Evolutionary conservation across 495 filamentous ascomycete genomes (phyloP).

Genomic region (Cercophora sp.): DNA sequence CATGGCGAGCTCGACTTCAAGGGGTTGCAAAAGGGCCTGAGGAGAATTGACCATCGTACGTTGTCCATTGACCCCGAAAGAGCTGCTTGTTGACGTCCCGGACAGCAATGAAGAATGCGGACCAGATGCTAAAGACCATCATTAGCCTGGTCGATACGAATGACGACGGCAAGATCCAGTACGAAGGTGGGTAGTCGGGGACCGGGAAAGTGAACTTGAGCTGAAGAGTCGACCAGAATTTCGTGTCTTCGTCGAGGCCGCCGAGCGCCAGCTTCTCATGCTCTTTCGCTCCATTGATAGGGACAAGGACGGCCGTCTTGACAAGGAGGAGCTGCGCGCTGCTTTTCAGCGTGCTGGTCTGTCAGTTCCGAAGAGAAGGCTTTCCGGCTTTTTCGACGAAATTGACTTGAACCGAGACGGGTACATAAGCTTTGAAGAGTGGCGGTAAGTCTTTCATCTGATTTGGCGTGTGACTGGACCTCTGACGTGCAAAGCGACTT

Average conservation of each 20-base stretch:
- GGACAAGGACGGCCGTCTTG: constrained; percentile 81
- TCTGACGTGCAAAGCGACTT: constrained; percentile 65
- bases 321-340: constrained; percentile 72
- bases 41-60: constrained; percentile 90
- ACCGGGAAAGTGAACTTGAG: too few species aligned
- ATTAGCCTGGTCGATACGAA: constrained; percentile 77
- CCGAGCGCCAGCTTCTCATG: constrained; percentile 73
- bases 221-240: too few species aligned
- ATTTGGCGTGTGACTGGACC: neutral
- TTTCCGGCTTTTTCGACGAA: constrained; percentile 82
- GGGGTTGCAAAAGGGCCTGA: constrained; percentile 77
- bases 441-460: constrained; percentile 66
- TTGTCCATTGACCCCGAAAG: too few species aligned
- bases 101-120: constrained; percentile 88
- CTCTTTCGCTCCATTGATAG: constrained; percentile 87
- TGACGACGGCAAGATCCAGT: constrained; percentile 85
- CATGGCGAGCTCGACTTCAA: constrained; percentile 77
- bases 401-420: constrained; percentile 89
- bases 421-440: constrained; percentile 85
- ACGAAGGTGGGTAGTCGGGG: constrained; percentile 58
- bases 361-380: constrained; percentile 66
- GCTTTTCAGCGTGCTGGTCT: constrained; percentile 79
- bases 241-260: constrained; percentile 75
- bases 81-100: neutral
- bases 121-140: constrained; percentile 75